Evolutionary conservation across 306 rosid species (phyloP).

Genomic region (Malus domestica): DNA sequence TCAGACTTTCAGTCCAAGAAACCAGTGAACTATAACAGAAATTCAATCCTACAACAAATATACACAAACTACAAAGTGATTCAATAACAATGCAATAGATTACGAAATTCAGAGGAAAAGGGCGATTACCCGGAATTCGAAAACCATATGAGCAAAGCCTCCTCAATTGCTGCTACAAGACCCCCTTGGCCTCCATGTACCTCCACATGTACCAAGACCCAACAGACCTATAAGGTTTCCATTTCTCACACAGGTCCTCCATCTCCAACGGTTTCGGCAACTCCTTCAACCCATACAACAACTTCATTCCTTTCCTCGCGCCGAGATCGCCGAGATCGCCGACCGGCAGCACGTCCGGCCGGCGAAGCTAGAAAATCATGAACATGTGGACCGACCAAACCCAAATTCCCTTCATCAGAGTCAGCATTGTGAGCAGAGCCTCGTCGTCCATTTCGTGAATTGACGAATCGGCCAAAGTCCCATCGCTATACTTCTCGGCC

Average conservation of each 20-base stretch:
- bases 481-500: constrained; percentile 40
- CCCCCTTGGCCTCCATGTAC: constrained; percentile 51
- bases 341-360: constrained; percentile 74
- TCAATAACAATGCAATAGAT: not conserved
- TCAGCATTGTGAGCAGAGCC: constrained; percentile 31
- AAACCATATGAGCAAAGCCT: not conserved
- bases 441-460: constrained; percentile 70
- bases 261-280: constrained; percentile 55
- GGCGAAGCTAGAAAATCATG: constrained; percentile 65
- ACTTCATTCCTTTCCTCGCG: constrained; percentile 65
- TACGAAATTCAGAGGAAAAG: not conserved
- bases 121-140: not conserved
- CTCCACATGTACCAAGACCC: constrained; percentile 84
- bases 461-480: constrained; percentile 43
- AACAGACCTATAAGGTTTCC: constrained; percentile 78
- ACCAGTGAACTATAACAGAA: not conserved
- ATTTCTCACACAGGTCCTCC: constrained; percentile 58
- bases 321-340: constrained; percentile 72
- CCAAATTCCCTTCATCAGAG: constrained; percentile 67
- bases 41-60: not conserved
- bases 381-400: constrained; percentile 90
- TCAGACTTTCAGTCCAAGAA: not conserved
- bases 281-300: constrained; percentile 52
- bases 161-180: not conserved
- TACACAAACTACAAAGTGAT: not conserved